These are phyloP conservation scores for Quercus gilva DNA, from an alignment of 306 rosid species.

Conservation along the genomic window DNA sequence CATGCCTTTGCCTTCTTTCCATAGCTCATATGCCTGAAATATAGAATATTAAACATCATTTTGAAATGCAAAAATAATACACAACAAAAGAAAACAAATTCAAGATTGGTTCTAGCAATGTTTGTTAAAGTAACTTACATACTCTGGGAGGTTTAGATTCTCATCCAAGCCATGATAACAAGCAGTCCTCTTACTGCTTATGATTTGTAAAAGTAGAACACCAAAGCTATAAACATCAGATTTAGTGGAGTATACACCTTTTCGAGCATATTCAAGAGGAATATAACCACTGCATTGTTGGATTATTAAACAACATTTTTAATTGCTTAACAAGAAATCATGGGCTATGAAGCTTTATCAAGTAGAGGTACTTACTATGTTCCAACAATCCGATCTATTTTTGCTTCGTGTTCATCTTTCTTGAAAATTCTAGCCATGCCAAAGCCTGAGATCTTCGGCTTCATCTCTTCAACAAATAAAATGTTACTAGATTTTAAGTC, in stretches of 20 bases:
- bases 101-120: background rate
- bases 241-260: conserved; percentile 32
- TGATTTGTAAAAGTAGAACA: conserved; percentile 31
- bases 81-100: background rate
- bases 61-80: background rate
- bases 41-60: background rate
- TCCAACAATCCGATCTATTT: conserved; percentile 31
- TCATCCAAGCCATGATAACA: conserved; percentile 8
- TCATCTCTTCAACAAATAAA: conserved; percentile 23
- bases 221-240: conserved; percentile 46
- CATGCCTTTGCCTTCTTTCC: conserved; percentile 32
- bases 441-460: conserved; percentile 35
- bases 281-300: conserved; percentile 30
- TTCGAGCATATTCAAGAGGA: conserved; percentile 25
- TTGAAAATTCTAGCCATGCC: conserved; percentile 30
- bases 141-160: conserved; percentile 26
- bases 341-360: background rate
- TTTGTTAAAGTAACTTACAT: conserved; percentile 22
- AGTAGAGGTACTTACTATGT: conserved; percentile 17
- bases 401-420: conserved; percentile 27
- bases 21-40: conserved; percentile 37
- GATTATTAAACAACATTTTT: no score
- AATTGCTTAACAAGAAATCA: background rate
- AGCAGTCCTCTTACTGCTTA: conserved; percentile 4
- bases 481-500: conserved; percentile 42